Percentiles rank a stretch among this genome's conserved stretches.
These are phyloP conservation scores for Trichosporon sp. DNA, from an alignment of 1,284 basidiomycete species.

Conservation along the genomic window DNA sequence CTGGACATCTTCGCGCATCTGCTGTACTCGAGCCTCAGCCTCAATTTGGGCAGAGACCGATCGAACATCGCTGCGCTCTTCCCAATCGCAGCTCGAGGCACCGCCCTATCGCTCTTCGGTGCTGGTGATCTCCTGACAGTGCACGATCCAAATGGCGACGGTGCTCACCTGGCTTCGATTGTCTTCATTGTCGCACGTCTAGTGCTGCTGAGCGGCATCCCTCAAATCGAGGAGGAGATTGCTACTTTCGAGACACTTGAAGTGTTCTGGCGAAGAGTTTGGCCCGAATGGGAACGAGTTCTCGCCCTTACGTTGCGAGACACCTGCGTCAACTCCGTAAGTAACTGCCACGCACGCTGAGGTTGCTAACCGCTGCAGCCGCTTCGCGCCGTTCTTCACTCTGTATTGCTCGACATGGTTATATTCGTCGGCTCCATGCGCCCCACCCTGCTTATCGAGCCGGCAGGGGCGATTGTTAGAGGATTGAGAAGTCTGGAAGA, in stretches of 20 bases:
- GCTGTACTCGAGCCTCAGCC: conserved; percentile 27
- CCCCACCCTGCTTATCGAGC: conserved; percentile 25
- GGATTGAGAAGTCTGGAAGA: conserved; percentile 23
- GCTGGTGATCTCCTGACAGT: conserved; percentile 31
- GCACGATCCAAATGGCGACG: conserved; percentile 28
- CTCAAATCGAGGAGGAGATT: not conserved
- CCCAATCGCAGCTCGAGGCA: conserved; percentile 34
- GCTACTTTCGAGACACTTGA: conserved; percentile 21
- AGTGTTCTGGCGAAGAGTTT: conserved; percentile 34
- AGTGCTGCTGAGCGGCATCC: not conserved
- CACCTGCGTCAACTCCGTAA: conserved; percentile 33
- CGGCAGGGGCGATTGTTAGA: conserved; percentile 21
- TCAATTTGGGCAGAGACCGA: conserved; percentile 16
- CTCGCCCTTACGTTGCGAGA: conserved; percentile 27
- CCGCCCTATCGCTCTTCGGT: conserved; percentile 29
- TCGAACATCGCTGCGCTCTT: conserved; percentile 28
- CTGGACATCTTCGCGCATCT: conserved; percentile 31
- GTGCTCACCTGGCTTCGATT: conserved; percentile 30
- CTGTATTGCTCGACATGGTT: conserved; percentile 36
- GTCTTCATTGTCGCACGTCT: conserved; percentile 31
- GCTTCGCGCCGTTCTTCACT: conserved; percentile 28
- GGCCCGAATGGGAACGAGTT: conserved; percentile 41
- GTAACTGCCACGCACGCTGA: not conserved
- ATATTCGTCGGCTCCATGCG: conserved; percentile 27
- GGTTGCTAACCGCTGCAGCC: conserved; percentile 18